phyloP scores from a whole-genome alignment of 441 rosid species.

The Brassica balearica region DNA sequence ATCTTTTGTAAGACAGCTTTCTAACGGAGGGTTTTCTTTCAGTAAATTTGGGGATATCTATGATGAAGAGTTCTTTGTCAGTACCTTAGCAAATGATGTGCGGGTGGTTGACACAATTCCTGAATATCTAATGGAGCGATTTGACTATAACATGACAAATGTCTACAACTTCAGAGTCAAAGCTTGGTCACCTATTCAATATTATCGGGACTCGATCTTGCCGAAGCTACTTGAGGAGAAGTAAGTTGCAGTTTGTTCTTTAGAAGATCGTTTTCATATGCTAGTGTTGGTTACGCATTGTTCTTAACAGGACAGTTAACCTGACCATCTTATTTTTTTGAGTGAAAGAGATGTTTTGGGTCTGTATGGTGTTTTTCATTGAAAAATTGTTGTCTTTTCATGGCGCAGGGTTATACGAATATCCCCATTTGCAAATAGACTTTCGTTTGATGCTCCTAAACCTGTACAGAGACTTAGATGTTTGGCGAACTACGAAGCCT shows the following conservation, averaged over 20 bases:
- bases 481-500: constrained; percentile 93
- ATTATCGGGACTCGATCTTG: constrained; percentile 83
- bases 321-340: background rate
- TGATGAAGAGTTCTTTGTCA: constrained; percentile 85
- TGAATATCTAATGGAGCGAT: constrained; percentile 92
- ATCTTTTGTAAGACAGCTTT: constrained; percentile 21
- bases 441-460: constrained; percentile 96
- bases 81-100: constrained; percentile 80
- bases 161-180: constrained; percentile 97
- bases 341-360: background rate
- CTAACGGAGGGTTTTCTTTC: constrained; percentile 44
- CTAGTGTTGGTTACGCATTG: constrained; percentile 8
- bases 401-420: constrained; percentile 89
- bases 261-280: constrained; percentile 1
- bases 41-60: constrained; percentile 94
- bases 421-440: constrained; percentile 98
- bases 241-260: constrained; percentile 59
- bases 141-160: constrained; percentile 88
- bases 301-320: background rate
- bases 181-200: constrained; percentile 97
- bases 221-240: constrained; percentile 96
- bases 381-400: constrained; percentile 40
- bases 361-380: background rate
- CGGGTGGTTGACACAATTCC: constrained; percentile 87
- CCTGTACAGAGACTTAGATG: constrained; percentile 95